Base-by-base conservation (phyloP, 202 grass and related monocot genomes). In the Tripidium arundinaceum region DNA sequence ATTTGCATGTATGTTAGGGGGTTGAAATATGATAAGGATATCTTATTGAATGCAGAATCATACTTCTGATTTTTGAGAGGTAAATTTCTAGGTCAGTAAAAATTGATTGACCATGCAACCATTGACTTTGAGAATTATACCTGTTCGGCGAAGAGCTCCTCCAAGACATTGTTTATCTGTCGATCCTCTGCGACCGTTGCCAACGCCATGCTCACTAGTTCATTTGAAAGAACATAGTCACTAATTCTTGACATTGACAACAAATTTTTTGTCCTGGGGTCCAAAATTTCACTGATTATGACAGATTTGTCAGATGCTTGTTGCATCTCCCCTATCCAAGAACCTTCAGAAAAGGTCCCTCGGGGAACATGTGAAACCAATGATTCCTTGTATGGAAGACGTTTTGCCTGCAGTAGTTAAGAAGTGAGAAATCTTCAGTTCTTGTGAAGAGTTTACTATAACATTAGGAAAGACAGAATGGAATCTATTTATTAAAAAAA, bases 311-410 rank as follows among this genome's bases (percentile, higher is more conserved):
- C 62, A 34, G 91, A 93, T 83, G 91, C 88, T 83, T 90, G 85
- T 79, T 88, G 91, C 91, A 93, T 93, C 69, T 93, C 91, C 16
- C 91, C 87, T 72, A 93, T 93, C 91, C 91, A 93, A 43, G 91
- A 88, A 83, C 87, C 85, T 80, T 93, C 87, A 24, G 85, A 93
- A 62, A 93, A 87, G 75, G 85, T 85, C 72, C 75, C 87, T 69
- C 26, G 59, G 38, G 50, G 15, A 92, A 75, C 62, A 24, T 83
- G 69, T 65, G 85, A 83, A 81, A 79, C 45, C 64, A 85, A 65
- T 0, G 72, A 62, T 65, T 87, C 87, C 65, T 31, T 63, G 19
- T 36, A 87, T 57, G 91, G 91, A 84, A 93, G 91, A 3, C 91
- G 75, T 67, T 93, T 93, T 84, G 88, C 91, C 88, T 93, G 76